Evolutionary conservation across 2,329 filamentous ascomycete species (phyloP).

Genomic region (Teratosphaeria viscida): DNA sequence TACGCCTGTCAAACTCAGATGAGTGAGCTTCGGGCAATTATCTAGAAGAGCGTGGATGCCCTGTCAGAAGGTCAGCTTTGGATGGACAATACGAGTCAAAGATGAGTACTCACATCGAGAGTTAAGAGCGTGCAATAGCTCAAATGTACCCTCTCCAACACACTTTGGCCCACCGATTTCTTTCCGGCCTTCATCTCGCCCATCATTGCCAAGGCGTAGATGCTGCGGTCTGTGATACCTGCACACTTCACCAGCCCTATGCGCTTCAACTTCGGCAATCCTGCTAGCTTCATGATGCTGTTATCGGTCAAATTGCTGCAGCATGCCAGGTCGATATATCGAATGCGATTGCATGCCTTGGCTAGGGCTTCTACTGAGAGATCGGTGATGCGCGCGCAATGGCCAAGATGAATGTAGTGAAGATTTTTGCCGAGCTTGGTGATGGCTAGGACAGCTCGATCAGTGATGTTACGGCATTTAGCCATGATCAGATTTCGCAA

Average conservation of each 20-base stretch:
- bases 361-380: slow-evolving; percentile 76
- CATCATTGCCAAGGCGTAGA: slow-evolving; percentile 59
- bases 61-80: slow-evolving; percentile 39
- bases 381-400: slow-evolving; percentile 87
- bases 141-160: slow-evolving; percentile 83
- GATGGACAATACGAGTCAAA: not conserved
- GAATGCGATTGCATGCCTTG: slow-evolving; percentile 77
- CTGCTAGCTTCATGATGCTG: slow-evolving; percentile 74
- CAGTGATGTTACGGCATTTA: slow-evolving; percentile 89
- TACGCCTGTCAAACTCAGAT: slow-evolving; percentile 88
- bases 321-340: slow-evolving; percentile 97
- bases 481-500: slow-evolving; percentile 87
- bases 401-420: slow-evolving; percentile 91
- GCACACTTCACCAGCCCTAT: slow-evolving; percentile 93
- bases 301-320: slow-evolving; percentile 79
- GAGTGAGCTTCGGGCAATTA: slow-evolving; percentile 82
- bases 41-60: slow-evolving; percentile 85
- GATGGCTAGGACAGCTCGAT: slow-evolving; percentile 77
- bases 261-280: slow-evolving; percentile 82
- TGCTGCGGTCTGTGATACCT: slow-evolving; percentile 80
- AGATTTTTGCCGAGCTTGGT: slow-evolving; percentile 86
- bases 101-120: slow-evolving; percentile 52
- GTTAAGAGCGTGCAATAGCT: slow-evolving; percentile 88
- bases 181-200: slow-evolving; percentile 33
- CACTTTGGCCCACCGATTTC: slow-evolving; percentile 45